Percentiles rank a stretch among this genome's conserved stretches.
phyloP scores from a whole-genome alignment of 805 yeast species.

The Metschnikowia proteae region DNA sequence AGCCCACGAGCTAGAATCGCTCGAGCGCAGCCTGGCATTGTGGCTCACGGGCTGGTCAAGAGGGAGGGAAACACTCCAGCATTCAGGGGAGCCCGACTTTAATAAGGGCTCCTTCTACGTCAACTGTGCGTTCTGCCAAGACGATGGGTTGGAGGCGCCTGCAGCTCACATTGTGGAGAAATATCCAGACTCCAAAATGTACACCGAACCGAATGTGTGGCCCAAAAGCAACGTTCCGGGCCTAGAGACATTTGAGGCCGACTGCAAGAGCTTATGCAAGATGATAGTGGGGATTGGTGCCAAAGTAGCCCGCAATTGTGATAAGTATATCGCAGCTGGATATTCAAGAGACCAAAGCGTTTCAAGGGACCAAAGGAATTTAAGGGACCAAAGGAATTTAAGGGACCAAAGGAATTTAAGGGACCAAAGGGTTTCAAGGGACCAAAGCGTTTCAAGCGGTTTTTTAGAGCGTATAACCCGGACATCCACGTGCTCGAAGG shows the following conservation, averaged over 20 bases:
- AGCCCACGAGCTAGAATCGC: constrained; percentile 24
- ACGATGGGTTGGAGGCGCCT: constrained; percentile 46
- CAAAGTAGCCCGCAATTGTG: constrained; percentile 53
- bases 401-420: constrained; percentile 27
- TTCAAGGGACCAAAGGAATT: constrained; percentile 25
- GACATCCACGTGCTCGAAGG: constrained; percentile 53
- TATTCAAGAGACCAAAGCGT: constrained; percentile 25
- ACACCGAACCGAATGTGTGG: constrained; percentile 52
- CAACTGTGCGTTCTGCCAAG: constrained; percentile 53
- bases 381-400: constrained; percentile 25
- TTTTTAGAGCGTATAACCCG: constrained; percentile 45
- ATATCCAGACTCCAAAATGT: constrained; percentile 36
- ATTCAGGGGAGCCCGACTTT: constrained; percentile 42
- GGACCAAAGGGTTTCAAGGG: constrained; percentile 28
- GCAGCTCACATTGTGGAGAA: constrained; percentile 25
- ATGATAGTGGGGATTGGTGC: constrained; percentile 48
- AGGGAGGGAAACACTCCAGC: constrained; percentile 48
- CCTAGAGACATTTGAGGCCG: constrained; percentile 31
- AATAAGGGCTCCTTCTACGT: constrained; percentile 57
- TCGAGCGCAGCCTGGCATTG: constrained; percentile 47
- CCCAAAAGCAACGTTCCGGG: constrained; percentile 29
- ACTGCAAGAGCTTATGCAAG: constrained; percentile 38
- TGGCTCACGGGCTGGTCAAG: constrained; percentile 63
- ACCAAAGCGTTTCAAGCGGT: constrained; percentile 22
- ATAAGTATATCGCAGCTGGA: constrained; percentile 34